These are phyloP conservation scores for Suillus sp. DNA, from an alignment of 768 basidiomycete genomes.

Conservation along the genomic window DNA sequence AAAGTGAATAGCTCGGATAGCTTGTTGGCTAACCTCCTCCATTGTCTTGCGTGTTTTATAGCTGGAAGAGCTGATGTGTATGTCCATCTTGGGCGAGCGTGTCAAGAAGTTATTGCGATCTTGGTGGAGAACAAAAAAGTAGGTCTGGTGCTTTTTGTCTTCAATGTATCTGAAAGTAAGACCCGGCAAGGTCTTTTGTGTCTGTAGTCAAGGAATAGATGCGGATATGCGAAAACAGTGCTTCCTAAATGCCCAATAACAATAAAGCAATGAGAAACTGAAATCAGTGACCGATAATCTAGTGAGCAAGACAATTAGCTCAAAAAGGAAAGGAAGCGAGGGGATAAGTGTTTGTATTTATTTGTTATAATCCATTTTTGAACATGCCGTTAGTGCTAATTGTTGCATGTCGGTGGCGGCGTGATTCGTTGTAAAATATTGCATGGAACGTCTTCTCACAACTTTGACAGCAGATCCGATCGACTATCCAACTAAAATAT, in stretches of 20 bases:
- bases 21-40: conserved; percentile 27
- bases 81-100: conserved; percentile 37
- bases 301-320: conserved; percentile 34
- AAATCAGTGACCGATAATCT: conserved; percentile 19
- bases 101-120: conserved; percentile 30
- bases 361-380: conserved; percentile 22
- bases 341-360: conserved; percentile 15
- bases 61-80: conserved; percentile 35
- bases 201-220: conserved; percentile 37
- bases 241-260: conserved; percentile 34
- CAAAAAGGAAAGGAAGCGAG: conserved; percentile 33
- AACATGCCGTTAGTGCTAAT: conserved; percentile 31
- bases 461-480: conserved; percentile 30
- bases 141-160: conserved; percentile 34
- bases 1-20: conserved; percentile 24
- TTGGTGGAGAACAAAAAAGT: conserved; percentile 37
- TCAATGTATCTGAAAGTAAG: conserved; percentile 19
- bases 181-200: conserved; percentile 36
- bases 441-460: conserved; percentile 16
- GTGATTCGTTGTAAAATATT: conserved; percentile 18
- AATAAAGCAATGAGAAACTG: conserved; percentile 37
- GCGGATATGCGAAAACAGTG: conserved; percentile 23
- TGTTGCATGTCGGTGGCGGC: conserved; percentile 22
- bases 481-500: conserved; percentile 11
- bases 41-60: conserved; percentile 39